A percentile compares a stretch with the other conserved stretches of the same genome.
Evolutionary conservation across 257 asterid genomes (phyloP).

Genomic region (Dorcoceras hygrometricum): DNA sequence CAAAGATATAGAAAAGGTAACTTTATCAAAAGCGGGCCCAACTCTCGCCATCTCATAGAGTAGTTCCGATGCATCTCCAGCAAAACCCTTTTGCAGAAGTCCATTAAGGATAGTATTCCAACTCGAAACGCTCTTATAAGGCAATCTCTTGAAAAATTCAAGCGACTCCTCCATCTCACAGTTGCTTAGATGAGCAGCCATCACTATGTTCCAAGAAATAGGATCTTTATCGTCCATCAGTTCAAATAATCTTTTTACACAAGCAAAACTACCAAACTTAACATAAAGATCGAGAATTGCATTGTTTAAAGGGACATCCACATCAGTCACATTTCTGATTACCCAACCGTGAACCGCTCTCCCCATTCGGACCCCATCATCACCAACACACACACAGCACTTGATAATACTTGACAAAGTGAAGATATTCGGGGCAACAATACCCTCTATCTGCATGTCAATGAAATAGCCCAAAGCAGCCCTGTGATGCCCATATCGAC

Average conservation of each 20-base stretch:
- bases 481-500: constrained; percentile 37
- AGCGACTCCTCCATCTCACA: constrained; percentile 45
- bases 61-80: constrained; percentile 44
- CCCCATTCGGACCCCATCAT: constrained; percentile 45
- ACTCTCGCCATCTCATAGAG: constrained; percentile 47
- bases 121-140: constrained; percentile 55
- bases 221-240: constrained; percentile 46
- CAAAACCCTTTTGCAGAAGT: constrained; percentile 45
- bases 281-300: constrained; percentile 70
- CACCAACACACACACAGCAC: constrained; percentile 39
- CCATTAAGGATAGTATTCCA: constrained; percentile 80
- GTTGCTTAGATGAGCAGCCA: constrained; percentile 46
- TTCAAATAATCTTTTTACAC: constrained; percentile 42
- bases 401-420: constrained; percentile 63
- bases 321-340: constrained; percentile 35
- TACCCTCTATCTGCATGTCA: constrained; percentile 49
- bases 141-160: constrained; percentile 50
- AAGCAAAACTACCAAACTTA: constrained; percentile 40
- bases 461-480: constrained; percentile 47
- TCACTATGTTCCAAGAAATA: constrained; percentile 73
- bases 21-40: constrained; percentile 37
- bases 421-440: constrained; percentile 56
- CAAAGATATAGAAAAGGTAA: constrained; percentile 64
- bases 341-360: constrained; percentile 65
- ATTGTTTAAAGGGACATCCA: constrained; percentile 54